These are phyloP conservation scores for Leucocoprinus leucothites DNA, from an alignment of 768 basidiomycete genomes.

Conservation along the genomic window DNA sequence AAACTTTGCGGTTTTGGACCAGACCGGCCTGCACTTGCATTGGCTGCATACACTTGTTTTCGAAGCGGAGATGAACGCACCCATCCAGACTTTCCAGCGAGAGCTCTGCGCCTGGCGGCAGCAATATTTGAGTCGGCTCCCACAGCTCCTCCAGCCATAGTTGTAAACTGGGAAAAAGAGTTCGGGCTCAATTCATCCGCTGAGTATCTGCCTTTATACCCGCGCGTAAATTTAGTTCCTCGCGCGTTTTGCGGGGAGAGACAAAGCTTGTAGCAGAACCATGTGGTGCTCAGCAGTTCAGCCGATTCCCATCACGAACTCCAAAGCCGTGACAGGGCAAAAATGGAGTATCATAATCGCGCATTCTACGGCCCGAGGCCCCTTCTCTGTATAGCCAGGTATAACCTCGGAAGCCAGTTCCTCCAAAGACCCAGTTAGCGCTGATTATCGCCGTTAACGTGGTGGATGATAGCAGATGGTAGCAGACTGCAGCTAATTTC, in stretches of 20 bases:
- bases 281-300: neutral
- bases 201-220: conserved; percentile 1
- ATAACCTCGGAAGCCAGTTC: neutral
- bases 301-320: neutral
- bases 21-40: conserved; percentile 47
- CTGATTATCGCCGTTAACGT: neutral
- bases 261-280: neutral
- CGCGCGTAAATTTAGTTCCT: conserved; percentile 1
- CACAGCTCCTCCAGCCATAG: conserved; percentile 45
- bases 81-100: conserved; percentile 69
- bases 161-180: conserved; percentile 11
- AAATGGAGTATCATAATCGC: neutral
- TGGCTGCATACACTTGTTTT: neutral
- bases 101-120: conserved; percentile 45
- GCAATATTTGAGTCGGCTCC: conserved; percentile 28
- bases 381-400: neutral
- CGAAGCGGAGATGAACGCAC: conserved; percentile 28
- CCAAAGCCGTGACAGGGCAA: neutral
- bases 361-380: neutral
- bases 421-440: neutral
- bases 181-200: neutral
- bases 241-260: neutral
- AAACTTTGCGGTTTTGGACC: conserved; percentile 61
- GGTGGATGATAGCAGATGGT: neutral
- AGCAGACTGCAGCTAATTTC: too few species aligned